Percentiles rank a stretch among this genome's conserved stretches.
phyloP scores from a whole-genome alignment of 805 yeast species.

The Candida chauliodis region DNA sequence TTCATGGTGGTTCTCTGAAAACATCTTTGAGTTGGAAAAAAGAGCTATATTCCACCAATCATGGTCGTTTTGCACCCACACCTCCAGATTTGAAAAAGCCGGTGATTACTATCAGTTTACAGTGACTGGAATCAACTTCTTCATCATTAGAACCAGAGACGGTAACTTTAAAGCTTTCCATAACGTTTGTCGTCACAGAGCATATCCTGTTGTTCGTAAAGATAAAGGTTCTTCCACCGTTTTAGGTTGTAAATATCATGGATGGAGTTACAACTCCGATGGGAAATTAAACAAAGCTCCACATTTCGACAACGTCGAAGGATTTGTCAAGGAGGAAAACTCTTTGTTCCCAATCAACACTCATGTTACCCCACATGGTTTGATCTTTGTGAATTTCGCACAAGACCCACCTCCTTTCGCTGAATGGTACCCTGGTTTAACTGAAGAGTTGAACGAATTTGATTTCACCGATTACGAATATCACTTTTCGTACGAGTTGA shows the following conservation, averaged over 20 bases:
- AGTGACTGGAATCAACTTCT: conserved; percentile 52
- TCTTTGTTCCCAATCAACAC: conserved; percentile 53
- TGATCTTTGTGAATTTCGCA: conserved; percentile 52
- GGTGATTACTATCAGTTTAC: conserved; percentile 55
- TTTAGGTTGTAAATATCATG: conserved; percentile 60
- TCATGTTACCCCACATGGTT: conserved; percentile 53
- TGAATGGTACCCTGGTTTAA: conserved; percentile 50
- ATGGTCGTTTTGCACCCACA: conserved; percentile 54
- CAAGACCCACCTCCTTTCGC: conserved; percentile 47
- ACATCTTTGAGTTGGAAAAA: conserved; percentile 55
- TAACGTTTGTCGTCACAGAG: conserved; percentile 64
- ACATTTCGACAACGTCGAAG: conserved; percentile 56
- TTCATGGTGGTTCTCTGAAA: conserved; percentile 63
- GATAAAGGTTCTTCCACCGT: conserved; percentile 56
- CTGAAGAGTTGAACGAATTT: conserved; percentile 48
- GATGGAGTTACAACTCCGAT: conserved; percentile 64
- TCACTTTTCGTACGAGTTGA: conserved; percentile 61
- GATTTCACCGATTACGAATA: conserved; percentile 61
- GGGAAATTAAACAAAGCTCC: conserved; percentile 61
- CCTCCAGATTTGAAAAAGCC: conserved; percentile 50
- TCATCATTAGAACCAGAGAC: conserved; percentile 49
- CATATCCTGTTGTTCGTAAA: conserved; percentile 58
- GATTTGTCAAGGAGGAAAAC: conserved; percentile 54
- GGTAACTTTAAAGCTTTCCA: conserved; percentile 58
- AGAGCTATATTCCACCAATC: conserved; percentile 54